Evolutionary conservation across 2,329 filamentous ascomycete species (phyloP).

Genomic region (Epichloe bromicola): DNA sequence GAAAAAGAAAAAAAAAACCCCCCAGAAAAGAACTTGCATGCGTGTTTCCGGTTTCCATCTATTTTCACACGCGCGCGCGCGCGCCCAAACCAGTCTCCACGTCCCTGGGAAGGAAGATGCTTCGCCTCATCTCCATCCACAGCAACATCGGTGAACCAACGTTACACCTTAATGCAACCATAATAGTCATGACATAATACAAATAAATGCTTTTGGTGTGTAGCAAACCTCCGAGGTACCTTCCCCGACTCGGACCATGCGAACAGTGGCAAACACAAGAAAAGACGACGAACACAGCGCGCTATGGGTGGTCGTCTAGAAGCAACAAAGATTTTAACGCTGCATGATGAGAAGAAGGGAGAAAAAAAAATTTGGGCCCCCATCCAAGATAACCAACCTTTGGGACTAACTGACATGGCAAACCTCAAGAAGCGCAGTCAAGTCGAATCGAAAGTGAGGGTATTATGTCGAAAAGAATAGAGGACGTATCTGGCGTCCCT

Average conservation of each 20-base stretch:
- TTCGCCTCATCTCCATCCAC: too few relatives aligned
- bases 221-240: neutral
- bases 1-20: too few relatives aligned
- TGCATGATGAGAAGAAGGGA: too few relatives aligned
- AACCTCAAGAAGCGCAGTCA: too few relatives aligned
- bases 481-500: neutral
- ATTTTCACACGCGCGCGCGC: constrained; percentile 1
- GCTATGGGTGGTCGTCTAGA: too few relatives aligned
- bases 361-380: too few relatives aligned
- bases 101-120: too few relatives aligned
- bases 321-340: too few relatives aligned
- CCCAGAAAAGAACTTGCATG: neutral
- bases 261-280: neutral
- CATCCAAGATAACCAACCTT: too few relatives aligned
- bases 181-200: constrained; percentile 9
- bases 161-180: constrained; percentile 6
- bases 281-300: neutral
- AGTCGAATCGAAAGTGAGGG: neutral
- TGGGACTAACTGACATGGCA: too few relatives aligned
- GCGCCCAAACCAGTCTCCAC: too few relatives aligned
- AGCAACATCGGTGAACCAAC: constrained; percentile 2
- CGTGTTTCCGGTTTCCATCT: neutral
- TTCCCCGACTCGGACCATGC: neutral
- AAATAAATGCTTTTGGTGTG: neutral
- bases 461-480: neutral